Base-by-base conservation (phyloP, 805 yeast species). In the Wickerhamiella musiphila region DNA sequence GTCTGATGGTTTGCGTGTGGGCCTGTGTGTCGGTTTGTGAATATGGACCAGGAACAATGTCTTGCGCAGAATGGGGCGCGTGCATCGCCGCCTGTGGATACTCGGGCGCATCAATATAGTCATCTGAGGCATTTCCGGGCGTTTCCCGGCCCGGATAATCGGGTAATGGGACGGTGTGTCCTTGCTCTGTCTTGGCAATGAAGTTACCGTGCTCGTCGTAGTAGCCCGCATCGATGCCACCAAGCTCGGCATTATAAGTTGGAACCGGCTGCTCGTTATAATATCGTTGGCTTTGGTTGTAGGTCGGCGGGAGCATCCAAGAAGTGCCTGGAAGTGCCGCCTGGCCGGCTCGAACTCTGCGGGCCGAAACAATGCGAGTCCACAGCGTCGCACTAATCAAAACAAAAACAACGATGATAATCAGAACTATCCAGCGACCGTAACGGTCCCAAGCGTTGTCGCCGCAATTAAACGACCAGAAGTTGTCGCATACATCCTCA, bases 301-400 rank as follows among this genome's bases (percentile, higher is more conserved):
- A 79, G 8, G 73, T 61, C 1, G 92, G 92, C 5, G 94, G 94
- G 0, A 90, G 76, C 58, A 82, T 69, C 92, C 92, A 78, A 8
- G 78, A 68, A 1, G 90, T 78, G 7, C 86, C 86, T 37, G 67
- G 57, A 2, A 79, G 58, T 0, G 93, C 93, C 18, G 56, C 59
- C 39, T 59, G 55, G 26, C 69, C 67, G 2, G 34, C 38, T 7
- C 40, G 35, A 4, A 50, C 53, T 22, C 52, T 38, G n/a, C 40
- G 26, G 5, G 42, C 26, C 10, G 52, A 42, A 28, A 41, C 38
- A 16, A 38, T 29, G 23, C 56, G 41, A 8, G 47, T 35, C n/a
- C 41, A 34, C 19, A 48, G 33, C n/a, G 52, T 21, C n/a, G 36
- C 28, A 7, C 41, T 27, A 6, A 46, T 10, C 16, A 44, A 41